phyloP scores from a whole-genome alignment of 192 early-diverging fungal genomes.

The Podila minutissima region DNA sequence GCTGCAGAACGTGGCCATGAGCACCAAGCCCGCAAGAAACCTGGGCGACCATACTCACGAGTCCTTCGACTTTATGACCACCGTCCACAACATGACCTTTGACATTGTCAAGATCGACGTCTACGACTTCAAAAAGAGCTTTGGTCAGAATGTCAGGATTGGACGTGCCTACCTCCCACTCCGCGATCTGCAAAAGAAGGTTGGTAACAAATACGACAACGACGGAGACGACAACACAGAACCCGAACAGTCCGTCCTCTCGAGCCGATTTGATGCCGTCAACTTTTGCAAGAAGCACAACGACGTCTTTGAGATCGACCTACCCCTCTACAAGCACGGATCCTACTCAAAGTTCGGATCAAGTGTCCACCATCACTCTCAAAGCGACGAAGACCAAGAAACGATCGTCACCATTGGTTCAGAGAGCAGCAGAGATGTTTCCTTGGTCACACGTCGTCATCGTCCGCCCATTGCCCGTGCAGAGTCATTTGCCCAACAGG shows the following conservation, averaged over 20 bases:
- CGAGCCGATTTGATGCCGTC: slow-evolving; percentile 31
- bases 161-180: slow-evolving; percentile 43
- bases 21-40: slow-evolving; percentile 30
- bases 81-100: slow-evolving; percentile 49
- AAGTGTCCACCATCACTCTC: not conserved
- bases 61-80: slow-evolving; percentile 27
- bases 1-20: slow-evolving; percentile 30
- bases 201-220: slow-evolving; percentile 45
- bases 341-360: slow-evolving; percentile 40
- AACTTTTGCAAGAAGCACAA: slow-evolving; percentile 41
- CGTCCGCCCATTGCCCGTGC: slow-evolving; percentile 12
- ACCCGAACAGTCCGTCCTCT: slow-evolving; percentile 41
- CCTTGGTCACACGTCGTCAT: slow-evolving; percentile 1
- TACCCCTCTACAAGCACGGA: slow-evolving; percentile 42
- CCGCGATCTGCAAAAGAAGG: slow-evolving; percentile 40
- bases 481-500: slow-evolving; percentile 35
- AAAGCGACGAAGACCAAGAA: slow-evolving; percentile 5
- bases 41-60: slow-evolving; percentile 39
- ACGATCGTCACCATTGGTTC: slow-evolving; percentile 18
- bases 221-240: slow-evolving; percentile 45
- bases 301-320: slow-evolving; percentile 36
- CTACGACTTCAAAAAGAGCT: slow-evolving; percentile 30
- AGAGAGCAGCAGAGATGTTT: slow-evolving; percentile 20
- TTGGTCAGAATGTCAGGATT: slow-evolving; percentile 37
- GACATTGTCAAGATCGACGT: slow-evolving; percentile 48